These are phyloP conservation scores for Mucor lusitanicus DNA, from an alignment of 371 early-diverging fungal genomes.

Conservation along the genomic window DNA sequence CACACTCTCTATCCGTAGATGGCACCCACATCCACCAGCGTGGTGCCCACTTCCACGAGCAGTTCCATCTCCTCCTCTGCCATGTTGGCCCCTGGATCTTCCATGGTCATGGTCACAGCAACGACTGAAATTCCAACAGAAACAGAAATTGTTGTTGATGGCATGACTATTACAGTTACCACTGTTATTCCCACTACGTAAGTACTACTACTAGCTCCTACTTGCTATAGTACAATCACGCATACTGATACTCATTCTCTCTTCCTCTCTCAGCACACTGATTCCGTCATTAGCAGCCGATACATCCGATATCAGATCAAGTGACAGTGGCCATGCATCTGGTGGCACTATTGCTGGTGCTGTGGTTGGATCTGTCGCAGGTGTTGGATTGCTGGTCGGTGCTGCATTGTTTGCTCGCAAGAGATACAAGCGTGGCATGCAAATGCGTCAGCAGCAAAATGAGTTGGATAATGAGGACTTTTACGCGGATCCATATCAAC, in stretches of 20 bases:
- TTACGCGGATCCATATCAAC: slow-evolving; percentile 20
- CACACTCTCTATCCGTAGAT: background rate
- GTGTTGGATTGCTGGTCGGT: slow-evolving; percentile 1
- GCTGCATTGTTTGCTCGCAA: background rate
- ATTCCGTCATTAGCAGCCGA: slow-evolving; percentile 13
- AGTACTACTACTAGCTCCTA: background rate
- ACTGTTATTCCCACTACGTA: slow-evolving; percentile 29
- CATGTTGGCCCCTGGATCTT: background rate
- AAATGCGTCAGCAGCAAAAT: slow-evolving; percentile 1
- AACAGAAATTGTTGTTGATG: slow-evolving; percentile 22
- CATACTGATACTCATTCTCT: background rate
- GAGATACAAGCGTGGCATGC: slow-evolving; percentile 2
- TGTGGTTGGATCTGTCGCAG: slow-evolving; percentile 10
- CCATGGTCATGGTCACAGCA: slow-evolving; percentile 7
- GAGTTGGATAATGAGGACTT: slow-evolving; percentile 20
- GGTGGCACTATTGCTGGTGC: slow-evolving; percentile 13
- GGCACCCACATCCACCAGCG: background rate
- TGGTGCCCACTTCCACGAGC: background rate
- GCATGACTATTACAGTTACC: slow-evolving; percentile 20
- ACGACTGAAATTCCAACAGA: slow-evolving; percentile 19
- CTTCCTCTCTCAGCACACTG: slow-evolving; percentile 1
- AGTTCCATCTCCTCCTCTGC: background rate
- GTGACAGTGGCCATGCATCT: background rate
- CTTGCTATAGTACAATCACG: no score
- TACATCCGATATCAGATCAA: background rate